These are phyloP conservation scores for Klebsormidium nitens DNA, from an alignment of 139 green algal species.

Conservation along the genomic window DNA sequence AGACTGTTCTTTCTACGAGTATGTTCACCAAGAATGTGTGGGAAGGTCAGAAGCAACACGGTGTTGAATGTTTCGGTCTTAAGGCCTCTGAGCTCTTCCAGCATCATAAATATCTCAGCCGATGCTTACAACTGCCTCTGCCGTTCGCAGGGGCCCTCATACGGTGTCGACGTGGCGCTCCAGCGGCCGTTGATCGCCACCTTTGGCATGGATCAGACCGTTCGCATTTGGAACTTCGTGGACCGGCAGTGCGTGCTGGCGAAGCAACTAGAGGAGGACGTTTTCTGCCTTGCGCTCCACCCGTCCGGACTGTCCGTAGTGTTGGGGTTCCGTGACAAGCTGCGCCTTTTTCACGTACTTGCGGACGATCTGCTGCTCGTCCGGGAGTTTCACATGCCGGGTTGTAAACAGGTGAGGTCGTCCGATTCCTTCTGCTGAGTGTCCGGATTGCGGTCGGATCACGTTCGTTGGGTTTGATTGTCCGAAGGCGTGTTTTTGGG, in stretches of 20 bases:
- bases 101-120: no score
- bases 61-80: no score
- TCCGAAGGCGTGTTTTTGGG: no score
- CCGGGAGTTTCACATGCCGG: slow-evolving; percentile 43
- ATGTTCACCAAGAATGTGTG: no score
- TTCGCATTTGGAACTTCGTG: slow-evolving; percentile 1
- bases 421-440: no score
- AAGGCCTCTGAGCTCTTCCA: no score
- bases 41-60: no score
- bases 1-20: no score
- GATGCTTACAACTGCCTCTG: no score
- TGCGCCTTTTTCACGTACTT: background rate
- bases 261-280: background rate
- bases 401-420: slow-evolving; percentile 42
- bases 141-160: no score
- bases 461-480: no score
- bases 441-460: no score
- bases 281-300: background rate
- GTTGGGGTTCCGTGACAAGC: background rate
- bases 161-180: background rate
- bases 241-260: background rate
- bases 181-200: background rate
- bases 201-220: background rate
- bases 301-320: background rate
- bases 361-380: slow-evolving; percentile 2